Conservation (phyloP, 345 rosid genomes). For the Boechera retrofracta region DNA sequence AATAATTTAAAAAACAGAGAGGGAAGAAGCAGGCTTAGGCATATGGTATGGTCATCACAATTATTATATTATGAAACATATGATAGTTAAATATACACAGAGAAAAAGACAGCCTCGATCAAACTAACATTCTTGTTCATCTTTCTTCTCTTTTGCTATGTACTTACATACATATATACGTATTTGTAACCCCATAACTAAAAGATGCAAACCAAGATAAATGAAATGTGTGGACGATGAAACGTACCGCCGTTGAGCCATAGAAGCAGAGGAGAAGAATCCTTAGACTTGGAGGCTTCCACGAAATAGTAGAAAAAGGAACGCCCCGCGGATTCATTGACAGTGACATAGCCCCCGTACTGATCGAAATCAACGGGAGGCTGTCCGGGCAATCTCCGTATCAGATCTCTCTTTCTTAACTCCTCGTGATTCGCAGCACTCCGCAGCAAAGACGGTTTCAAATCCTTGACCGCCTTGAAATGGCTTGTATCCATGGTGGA, state of each 20-base stretch:
- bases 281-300: constrained; percentile 54
- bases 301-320: constrained; percentile 71
- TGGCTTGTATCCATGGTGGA: constrained; percentile 38
- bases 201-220: not conserved
- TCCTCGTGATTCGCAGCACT: constrained; percentile 12
- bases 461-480: constrained; percentile 37
- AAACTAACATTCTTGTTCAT: constrained; percentile 36
- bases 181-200: not conserved
- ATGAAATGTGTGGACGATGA: not conserved
- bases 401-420: constrained; percentile 59
- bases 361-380: constrained; percentile 60
- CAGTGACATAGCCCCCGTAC: constrained; percentile 72
- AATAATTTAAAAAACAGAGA: not conserved
- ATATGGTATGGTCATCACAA: constrained; percentile 24
- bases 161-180: not conserved
- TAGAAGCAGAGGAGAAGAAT: constrained; percentile 78
- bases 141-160: not conserved
- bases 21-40: constrained; percentile 15
- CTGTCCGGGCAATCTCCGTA: constrained; percentile 66
- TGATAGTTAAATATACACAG: not conserved
- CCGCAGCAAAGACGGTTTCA: constrained; percentile 29
- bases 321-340: constrained; percentile 61
- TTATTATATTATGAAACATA: not conserved
- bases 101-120: constrained; percentile 27
- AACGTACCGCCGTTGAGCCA: constrained; percentile 91